These are phyloP conservation scores for Fraxinus floribunda DNA, from an alignment of 305 asterid species.

Conservation along the genomic window DNA sequence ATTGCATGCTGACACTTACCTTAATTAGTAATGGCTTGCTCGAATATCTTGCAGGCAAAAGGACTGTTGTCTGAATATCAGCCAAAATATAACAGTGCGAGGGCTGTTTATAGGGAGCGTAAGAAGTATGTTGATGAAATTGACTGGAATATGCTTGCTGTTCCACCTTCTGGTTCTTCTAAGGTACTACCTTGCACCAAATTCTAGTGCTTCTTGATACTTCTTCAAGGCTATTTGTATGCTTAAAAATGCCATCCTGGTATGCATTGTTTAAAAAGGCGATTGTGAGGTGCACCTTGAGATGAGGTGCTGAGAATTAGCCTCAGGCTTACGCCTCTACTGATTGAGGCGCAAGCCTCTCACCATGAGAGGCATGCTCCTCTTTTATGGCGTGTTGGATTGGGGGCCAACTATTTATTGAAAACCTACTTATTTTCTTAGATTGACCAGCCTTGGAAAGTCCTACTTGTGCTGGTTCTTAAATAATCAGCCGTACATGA, in stretches of 20 bases:
- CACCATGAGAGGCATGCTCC: background rate
- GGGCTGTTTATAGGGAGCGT: conserved; percentile 94
- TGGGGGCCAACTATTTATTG: background rate
- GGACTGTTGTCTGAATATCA: conserved; percentile 89
- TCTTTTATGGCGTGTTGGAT: background rate
- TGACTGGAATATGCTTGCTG: conserved; percentile 97
- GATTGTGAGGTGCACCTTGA: background rate
- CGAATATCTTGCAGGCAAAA: conserved; percentile 67
- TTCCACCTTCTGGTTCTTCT: conserved; percentile 84
- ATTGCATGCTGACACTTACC: background rate
- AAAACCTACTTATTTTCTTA: background rate
- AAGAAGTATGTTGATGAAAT: conserved; percentile 88
- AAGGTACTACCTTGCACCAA: conserved; percentile 49
- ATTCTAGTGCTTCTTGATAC: background rate
- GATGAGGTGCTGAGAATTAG: background rate
- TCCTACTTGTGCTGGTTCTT: background rate
- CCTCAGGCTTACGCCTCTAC: background rate
- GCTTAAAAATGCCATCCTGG: background rate
- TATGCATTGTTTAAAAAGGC: background rate
- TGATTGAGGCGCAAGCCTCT: background rate
- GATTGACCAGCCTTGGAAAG: background rate
- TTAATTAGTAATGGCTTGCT: conserved; percentile 5
- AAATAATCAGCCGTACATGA: background rate
- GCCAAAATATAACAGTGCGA: conserved; percentile 91
- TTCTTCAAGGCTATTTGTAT: background rate